phyloP scores from a whole-genome alignment of 768 basidiomycete genomes.

The Amanita fuliginea region DNA sequence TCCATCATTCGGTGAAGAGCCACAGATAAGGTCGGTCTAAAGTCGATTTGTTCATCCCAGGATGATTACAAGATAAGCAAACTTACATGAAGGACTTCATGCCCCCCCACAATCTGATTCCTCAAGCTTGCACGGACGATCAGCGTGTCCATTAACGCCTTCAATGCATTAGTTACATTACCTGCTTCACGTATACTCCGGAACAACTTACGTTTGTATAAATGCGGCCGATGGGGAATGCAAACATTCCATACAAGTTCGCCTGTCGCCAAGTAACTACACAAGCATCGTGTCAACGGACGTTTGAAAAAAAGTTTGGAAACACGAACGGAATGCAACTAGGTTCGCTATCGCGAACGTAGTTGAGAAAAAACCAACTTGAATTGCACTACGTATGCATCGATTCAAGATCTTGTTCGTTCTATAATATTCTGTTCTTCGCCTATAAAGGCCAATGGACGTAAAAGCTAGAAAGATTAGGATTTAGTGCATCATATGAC shows the following conservation, averaged over 20 bases:
- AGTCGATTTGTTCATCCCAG: neutral
- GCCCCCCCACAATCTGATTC: neutral
- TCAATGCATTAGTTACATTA: neutral
- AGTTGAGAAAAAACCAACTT: neutral
- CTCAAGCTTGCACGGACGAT: conserved; percentile 4
- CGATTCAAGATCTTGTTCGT: neutral
- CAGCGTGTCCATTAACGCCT: conserved; percentile 1
- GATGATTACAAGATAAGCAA: neutral
- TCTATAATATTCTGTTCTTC: neutral
- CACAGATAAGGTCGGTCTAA: neutral
- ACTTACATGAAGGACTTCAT: neutral
- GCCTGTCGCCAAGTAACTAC: neutral
- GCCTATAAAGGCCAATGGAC: neutral
- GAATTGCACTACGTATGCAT: neutral
- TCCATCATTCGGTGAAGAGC: neutral
- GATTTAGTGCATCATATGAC: neutral
- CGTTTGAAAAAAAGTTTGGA: neutral
- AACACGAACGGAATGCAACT: neutral
- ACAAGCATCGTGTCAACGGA: neutral
- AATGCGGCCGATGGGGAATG: neutral
- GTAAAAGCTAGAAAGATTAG: neutral
- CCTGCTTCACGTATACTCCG: neutral
- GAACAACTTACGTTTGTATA: neutral
- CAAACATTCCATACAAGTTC: neutral
- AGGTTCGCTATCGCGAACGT: neutral